Evolutionary conservation across 1,284 basidiomycete genomes (phyloP), one percentile per base, ranked within the genome.

Genomic region (Leccinum subrobustum): DNA sequence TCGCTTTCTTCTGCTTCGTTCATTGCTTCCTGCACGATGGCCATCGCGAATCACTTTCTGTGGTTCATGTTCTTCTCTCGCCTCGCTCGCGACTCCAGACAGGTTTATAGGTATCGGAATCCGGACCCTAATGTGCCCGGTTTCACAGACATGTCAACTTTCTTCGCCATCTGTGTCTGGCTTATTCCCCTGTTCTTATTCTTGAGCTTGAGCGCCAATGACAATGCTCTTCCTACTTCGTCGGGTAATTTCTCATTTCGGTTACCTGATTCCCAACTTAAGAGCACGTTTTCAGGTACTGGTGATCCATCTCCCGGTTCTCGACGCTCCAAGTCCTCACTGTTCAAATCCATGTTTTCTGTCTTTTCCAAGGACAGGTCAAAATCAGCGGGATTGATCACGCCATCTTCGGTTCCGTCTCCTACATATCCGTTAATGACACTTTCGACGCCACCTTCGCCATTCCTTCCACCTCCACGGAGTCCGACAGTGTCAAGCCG

Each of bases 1-100:
- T 93, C 92, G 2, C 82, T 98, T 56, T 84, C 91, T 6, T 96
- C 95, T 0, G 72, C 80, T 16, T 85, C 87, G 3, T 97, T 98
- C 79, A 73, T 98, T 58, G 82, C 85, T 1, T 96, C 93, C 0
- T 96, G 94, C 73, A 65, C 83, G 11, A 79, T 95, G 58, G 94
- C 96, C 60, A 83, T 98, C 58, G 75, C 79, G 3, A 93, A 97
- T 76, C 95, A 98, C 76, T 97, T 97, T 71, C 74, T 92, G 57
- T 96, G 94, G 92, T 97, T 98, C 81, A 93, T 92, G 77, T 83
- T 96, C 77, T 97, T 97, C 73, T 86, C 94, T 27, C 83, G 80
- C 20, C 65, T 87, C 48, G 87, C 90, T 39, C 83, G 84, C 56
- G 78, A 82, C 29, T 78, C 81, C 20, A 76, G 79, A 60, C 81